Evolutionary conservation across 768 basidiomycete genomes (phyloP), one percentile per base, ranked within the genome.

Genomic region (Hemileccinum rubropunctum): DNA sequence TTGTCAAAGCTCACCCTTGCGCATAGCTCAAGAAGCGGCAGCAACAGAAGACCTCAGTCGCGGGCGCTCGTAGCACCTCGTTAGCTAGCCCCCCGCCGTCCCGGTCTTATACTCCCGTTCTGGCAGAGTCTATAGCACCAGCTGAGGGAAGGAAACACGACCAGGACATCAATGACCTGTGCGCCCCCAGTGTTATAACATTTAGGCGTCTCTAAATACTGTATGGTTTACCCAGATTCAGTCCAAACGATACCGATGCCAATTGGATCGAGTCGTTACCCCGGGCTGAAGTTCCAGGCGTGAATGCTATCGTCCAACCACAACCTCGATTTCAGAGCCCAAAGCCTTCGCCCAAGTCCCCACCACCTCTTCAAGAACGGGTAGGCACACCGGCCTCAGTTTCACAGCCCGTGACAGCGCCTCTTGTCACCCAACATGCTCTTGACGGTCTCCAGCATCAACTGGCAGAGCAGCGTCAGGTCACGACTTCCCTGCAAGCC

Each of bases 1-100:
- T 49, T 30, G 37, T 40, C 47, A 14, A 20, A 26, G 18, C 47
- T 61, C 21, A 52, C 18, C 40, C 42, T 44, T 20, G 45, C 32
- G 20, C 44, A 41, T 67, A 91, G 88, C 77, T 91, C 65, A 89
- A 91, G 76, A 89, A 88, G 69, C 79, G 85, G 51, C 87, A 86
- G 57, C 84, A 83, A 59, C 81, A 86, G 72, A 89, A 88, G 67
- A 74, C 74, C 35, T 10, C 46, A 20, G 53, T 43, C 26, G 73
- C 72, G 41, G 80, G 74, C 47, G 43, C 52, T 54, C 65, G 62
- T 62, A 55, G 51, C 62, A 37, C 43, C 39, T 63, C 61, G 30
- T 65, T 72, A 43, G 72, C 73, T 28, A 76, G 73, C 50, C 75
- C 75, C 10, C 74, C 79, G 14, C 71, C 73, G 6, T 76, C 76